These are phyloP conservation scores for Lanzia echinophila DNA, from an alignment of 2,329 filamentous ascomycete genomes.

Conservation along the genomic window DNA sequence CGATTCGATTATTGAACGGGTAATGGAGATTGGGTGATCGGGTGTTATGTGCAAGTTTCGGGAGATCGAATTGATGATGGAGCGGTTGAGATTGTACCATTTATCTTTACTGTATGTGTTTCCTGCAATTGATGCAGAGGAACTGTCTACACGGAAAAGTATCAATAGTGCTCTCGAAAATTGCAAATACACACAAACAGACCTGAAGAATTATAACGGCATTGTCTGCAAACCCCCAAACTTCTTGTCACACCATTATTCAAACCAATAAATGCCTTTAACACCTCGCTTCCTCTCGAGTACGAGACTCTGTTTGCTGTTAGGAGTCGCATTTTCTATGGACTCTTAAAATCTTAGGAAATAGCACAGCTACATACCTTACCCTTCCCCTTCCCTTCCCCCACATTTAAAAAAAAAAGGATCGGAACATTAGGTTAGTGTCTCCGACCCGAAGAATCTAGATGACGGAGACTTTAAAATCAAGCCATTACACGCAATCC, in stretches of 20 bases:
- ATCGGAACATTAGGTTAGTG: no score
- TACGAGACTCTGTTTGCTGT: conserved; percentile 13
- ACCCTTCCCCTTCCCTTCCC: no score
- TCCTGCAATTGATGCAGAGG: conserved; percentile 32
- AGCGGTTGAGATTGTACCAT: conserved; percentile 79
- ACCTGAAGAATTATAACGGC: conserved; percentile 23
- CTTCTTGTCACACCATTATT: conserved; percentile 14
- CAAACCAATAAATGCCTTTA: conserved; percentile 20
- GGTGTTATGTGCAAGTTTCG: conserved; percentile 83
- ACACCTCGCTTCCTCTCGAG: conserved; percentile 10
- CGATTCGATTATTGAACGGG: conserved; percentile 85
- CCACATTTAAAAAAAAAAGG: no score
- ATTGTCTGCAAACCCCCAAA: conserved; percentile 21
- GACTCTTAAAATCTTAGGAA: background rate
- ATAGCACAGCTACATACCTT: no score
- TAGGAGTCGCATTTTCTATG: conserved; percentile 22
- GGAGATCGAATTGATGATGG: conserved; percentile 66
- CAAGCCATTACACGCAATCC: no score
- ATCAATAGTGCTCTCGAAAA: background rate
- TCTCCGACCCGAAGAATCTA: no score
- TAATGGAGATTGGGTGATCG: conserved; percentile 86
- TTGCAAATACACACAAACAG: conserved; percentile 14
- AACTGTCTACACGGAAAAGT: background rate
- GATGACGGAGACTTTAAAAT: no score
- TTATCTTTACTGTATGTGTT: conserved; percentile 60